phyloP scores from a whole-genome alignment of 768 basidiomycete species.

The Russula dissimulans region DNA sequence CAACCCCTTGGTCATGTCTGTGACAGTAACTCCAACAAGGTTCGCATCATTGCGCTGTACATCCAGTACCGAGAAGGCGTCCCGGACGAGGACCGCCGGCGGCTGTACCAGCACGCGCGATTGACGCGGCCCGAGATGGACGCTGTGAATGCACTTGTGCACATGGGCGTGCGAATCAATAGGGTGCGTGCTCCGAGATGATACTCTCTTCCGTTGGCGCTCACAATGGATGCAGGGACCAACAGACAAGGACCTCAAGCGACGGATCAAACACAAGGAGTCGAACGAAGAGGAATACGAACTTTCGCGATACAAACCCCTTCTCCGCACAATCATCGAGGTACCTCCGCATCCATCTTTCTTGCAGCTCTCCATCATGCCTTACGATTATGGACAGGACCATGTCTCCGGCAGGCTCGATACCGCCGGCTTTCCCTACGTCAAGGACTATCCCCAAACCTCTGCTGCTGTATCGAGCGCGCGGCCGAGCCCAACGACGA shows the following conservation, averaged over 20 bases:
- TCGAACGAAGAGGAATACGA: conserved; percentile 90
- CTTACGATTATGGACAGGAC: conserved; percentile 43
- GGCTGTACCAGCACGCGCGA: conserved; percentile 91
- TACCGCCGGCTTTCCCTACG: conserved; percentile 75
- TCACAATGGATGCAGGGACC: conserved; percentile 40
- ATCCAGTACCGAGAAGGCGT: conserved; percentile 94
- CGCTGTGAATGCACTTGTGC: conserved; percentile 76
- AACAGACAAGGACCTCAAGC: conserved; percentile 69
- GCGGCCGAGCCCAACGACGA: conserved; percentile 32
- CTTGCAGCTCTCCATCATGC: neutral
- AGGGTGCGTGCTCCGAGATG: conserved; percentile 45
- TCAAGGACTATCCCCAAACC: conserved; percentile 64
- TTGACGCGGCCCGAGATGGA: conserved; percentile 85
- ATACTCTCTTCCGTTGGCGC: neutral
- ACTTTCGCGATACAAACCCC: conserved; percentile 86
- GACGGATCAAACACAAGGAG: conserved; percentile 70
- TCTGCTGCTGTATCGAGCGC: conserved; percentile 42
- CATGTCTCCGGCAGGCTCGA: conserved; percentile 75
- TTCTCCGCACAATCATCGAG: conserved; percentile 73
- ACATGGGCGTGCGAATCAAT: conserved; percentile 74
- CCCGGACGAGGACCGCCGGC: conserved; percentile 92
- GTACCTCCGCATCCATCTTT: conserved; percentile 31
- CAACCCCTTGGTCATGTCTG: conserved; percentile 8
- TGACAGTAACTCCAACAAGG: conserved; percentile 78
- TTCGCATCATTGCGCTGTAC: conserved; percentile 92